Conservation (phyloP, 2,329 filamentous ascomycete genomes). For the Magnaporthiopsis incrustans region DNA sequence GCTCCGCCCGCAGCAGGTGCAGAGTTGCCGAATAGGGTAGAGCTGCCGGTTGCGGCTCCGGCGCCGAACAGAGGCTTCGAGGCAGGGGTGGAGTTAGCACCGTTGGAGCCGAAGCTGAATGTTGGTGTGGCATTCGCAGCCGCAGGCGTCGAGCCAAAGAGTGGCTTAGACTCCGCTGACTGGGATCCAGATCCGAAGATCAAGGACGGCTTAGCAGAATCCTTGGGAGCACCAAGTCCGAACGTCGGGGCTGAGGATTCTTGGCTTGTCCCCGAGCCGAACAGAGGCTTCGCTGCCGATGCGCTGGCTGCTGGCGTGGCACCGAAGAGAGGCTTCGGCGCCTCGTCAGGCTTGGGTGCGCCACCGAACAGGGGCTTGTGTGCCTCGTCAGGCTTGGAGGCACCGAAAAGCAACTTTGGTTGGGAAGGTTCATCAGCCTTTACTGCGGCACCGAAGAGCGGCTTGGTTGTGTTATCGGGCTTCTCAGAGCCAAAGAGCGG, state of each 20-base stretch:
- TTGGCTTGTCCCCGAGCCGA: slow-evolving; percentile 14
- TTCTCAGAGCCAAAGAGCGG: slow-evolving; percentile 25
- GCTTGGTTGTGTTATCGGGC: slow-evolving; percentile 4
- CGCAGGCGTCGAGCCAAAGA: slow-evolving; percentile 3
- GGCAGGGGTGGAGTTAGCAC: slow-evolving; percentile 9
- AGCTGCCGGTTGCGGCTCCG: not conserved
- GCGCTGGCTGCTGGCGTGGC: slow-evolving; percentile 9
- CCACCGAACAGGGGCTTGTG: slow-evolving; percentile 9
- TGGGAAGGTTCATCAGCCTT: not conserved
- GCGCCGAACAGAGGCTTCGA: slow-evolving; percentile 24
- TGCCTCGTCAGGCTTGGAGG: slow-evolving; percentile 5
- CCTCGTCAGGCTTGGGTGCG: slow-evolving; percentile 6
- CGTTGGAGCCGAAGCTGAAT: slow-evolving; percentile 10
- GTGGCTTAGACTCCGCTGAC: not conserved
- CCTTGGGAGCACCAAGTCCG: not conserved
- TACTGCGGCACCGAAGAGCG: slow-evolving; percentile 24
- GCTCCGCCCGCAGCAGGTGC: not conserved
- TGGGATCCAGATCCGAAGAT: slow-evolving; percentile 12
- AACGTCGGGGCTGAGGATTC: not conserved
- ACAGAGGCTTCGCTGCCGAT: slow-evolving; percentile 19
- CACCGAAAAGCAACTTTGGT: slow-evolving; percentile 7
- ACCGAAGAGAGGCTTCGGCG: not conserved
- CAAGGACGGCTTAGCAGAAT: slow-evolving; percentile 22
- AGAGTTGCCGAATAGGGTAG: not conserved
- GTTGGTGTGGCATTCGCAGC: slow-evolving; percentile 9